Base-by-base conservation (phyloP, 148 eudicot species). In the Dysphania ambrosioides region DNA sequence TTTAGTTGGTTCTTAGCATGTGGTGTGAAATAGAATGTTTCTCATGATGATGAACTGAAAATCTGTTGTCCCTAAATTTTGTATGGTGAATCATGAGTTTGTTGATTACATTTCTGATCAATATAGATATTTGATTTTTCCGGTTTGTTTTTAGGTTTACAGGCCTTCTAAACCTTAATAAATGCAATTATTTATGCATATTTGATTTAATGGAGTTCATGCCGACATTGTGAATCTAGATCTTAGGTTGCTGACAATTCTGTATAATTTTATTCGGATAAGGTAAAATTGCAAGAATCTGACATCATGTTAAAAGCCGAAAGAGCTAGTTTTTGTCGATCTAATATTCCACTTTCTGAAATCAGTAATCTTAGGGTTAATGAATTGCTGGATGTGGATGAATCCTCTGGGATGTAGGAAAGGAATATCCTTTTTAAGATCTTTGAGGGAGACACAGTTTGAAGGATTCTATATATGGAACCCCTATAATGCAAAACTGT, bases 31-130 rank as follows among this genome's bases (percentile, higher is more conserved):
- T 58, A 21, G 76, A 24, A 6, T 73, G 6, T 41, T 27, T 49
- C 9, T 58, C 21, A 2, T 27, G 40, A 10, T n/a, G n/a, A n/a
- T 66, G 36, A 35, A 53, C 30, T n/a, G n/a, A n/a, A n/a, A n/a
- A n/a, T n/a, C 40, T 68, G 29, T 72, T 34, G 27, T 47, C n/a
- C n/a, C 60, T 36, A 65, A 75, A 71, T 80, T 75, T 80, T 65
- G 79, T 47, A 61, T 6, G 51, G 15, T 49, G 62, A 60, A 57
- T 31, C 73, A 2, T 60, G 59, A 47, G 58, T 35, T 58, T 49
- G 47, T n/a, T n/a, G 57, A 71, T 5, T 30, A 29, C 32, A 27
- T n/a, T 40, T 57, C 13, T 40, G 64, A 40, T 51, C n/a, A 63
- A 34, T n/a, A n/a, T 63, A 53, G 72, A 26, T 57, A 26, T 58